Conservation (phyloP, 179 eudicot species). For the Silene noctiflora region DNA sequence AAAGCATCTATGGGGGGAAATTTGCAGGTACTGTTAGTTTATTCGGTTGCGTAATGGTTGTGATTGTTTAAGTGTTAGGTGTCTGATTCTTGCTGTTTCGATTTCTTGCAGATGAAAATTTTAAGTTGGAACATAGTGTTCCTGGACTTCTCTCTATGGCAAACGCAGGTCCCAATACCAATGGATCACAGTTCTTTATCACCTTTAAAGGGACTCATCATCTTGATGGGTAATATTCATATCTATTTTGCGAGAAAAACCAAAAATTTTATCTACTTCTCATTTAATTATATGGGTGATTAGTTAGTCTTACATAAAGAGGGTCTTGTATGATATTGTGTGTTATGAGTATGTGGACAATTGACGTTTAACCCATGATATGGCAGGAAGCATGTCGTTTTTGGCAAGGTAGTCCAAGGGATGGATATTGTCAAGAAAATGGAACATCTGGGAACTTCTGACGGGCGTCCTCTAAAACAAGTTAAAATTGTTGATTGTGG, state of each 20-base stretch:
- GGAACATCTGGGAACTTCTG: slow-evolving; percentile 66
- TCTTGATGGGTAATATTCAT: slow-evolving; percentile 76
- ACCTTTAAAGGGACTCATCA: slow-evolving; percentile 71
- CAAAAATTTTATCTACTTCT: too few species aligned
- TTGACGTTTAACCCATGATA: slow-evolving; percentile 18
- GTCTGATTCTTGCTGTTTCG: slow-evolving; percentile 8
- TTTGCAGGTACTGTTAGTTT: slow-evolving; percentile 58
- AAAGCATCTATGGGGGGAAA: slow-evolving; percentile 96
- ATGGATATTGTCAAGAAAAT: slow-evolving; percentile 73
- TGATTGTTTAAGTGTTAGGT: slow-evolving; percentile 15
- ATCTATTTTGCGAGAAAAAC: not conserved
- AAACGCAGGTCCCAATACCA: slow-evolving; percentile 78
- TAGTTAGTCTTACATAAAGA: too few species aligned
- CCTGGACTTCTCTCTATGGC: slow-evolving; percentile 95
- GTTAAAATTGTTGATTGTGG: slow-evolving; percentile 84
- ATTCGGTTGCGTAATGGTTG: slow-evolving; percentile 8
- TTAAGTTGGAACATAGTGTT: slow-evolving; percentile 62
- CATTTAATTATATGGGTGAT: too few species aligned
- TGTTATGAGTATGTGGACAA: not conserved
- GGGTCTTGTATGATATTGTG: too few species aligned
- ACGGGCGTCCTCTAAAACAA: slow-evolving; percentile 51
- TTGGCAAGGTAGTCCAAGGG: slow-evolving; percentile 84
- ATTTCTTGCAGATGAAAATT: slow-evolving; percentile 74
- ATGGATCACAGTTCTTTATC: slow-evolving; percentile 94
- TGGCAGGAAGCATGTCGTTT: slow-evolving; percentile 92